Evolutionary conservation across 2,329 filamentous ascomycete species (phyloP).

Genomic region (Cercospora sojina): DNA sequence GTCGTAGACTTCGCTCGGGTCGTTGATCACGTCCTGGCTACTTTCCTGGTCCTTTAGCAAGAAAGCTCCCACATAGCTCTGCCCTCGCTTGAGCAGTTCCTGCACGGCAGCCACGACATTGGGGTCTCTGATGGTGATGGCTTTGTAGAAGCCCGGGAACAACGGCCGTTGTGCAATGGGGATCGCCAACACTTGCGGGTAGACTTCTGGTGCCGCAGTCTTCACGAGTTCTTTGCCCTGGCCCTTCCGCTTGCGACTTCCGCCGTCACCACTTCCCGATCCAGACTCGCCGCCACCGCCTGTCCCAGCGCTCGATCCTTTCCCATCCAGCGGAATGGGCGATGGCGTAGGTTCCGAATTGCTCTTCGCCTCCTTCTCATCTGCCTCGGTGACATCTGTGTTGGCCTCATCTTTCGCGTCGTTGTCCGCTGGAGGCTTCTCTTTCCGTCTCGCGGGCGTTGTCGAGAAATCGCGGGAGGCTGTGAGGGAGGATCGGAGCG

Average conservation of each 20-base stretch:
- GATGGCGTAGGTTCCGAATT: slow-evolving; percentile 53
- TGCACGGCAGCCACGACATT: slow-evolving; percentile 89
- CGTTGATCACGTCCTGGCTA: slow-evolving; percentile 91
- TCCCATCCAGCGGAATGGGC: slow-evolving; percentile 55
- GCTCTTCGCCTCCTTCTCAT: slow-evolving; percentile 47
- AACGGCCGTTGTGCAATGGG: slow-evolving; percentile 90
- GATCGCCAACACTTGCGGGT: slow-evolving; percentile 96
- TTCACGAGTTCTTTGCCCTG: slow-evolving; percentile 74
- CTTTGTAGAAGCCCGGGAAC: slow-evolving; percentile 98
- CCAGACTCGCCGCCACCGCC: slow-evolving; percentile 47
- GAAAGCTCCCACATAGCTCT: slow-evolving; percentile 96
- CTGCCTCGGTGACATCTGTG: slow-evolving; percentile 44
- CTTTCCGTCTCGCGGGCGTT: slow-evolving; percentile 52
- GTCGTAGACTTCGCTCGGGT: slow-evolving; percentile 86
- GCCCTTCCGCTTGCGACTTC: slow-evolving; percentile 71
- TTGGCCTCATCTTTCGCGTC: slow-evolving; percentile 41
- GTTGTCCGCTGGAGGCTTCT: slow-evolving; percentile 54
- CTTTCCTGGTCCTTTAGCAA: slow-evolving; percentile 94
- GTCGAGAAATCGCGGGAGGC: slow-evolving; percentile 42
- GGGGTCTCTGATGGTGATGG: slow-evolving; percentile 91
- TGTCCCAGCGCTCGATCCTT: slow-evolving; percentile 59
- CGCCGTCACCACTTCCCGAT: slow-evolving; percentile 49
- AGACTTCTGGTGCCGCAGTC: slow-evolving; percentile 86
- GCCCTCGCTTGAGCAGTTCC: slow-evolving; percentile 94
- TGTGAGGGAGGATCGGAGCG: slow-evolving; percentile 25